Conservation (phyloP, 176 grass and related monocot species). For the Pontederia paniculata region DNA sequence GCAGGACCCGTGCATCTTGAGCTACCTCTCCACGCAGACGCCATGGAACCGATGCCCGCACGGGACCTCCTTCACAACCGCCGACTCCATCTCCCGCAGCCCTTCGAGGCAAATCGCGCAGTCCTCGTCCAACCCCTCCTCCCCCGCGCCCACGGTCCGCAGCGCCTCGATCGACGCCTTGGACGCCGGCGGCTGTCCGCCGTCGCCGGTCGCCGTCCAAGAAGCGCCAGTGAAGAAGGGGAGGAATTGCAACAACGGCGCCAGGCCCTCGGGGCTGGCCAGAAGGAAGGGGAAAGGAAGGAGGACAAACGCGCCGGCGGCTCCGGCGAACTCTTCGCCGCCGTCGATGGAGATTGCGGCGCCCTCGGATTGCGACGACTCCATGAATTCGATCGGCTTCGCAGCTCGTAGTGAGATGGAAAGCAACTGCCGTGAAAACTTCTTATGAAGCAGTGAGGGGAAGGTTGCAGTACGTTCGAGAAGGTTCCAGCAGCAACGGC, state of each 20-base stretch:
- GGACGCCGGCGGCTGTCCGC: conserved; percentile 35
- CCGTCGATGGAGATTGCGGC: neutral
- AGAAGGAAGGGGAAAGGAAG: neutral
- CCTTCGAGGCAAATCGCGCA: conserved; percentile 58
- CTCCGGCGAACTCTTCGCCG: neutral
- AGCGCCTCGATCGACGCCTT: conserved; percentile 45
- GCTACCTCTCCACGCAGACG: conserved; percentile 57
- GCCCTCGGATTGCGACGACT: neutral
- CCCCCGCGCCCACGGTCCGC: conserved; percentile 33
- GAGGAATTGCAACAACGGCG: neutral
- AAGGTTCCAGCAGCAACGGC: too few relatives aligned
- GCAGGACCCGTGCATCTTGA: conserved; percentile 59
- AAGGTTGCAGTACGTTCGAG: too few relatives aligned
- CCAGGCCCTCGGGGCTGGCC: neutral
- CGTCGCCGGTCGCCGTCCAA: neutral
- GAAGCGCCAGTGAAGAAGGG: neutral
- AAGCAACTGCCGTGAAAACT: too few relatives aligned
- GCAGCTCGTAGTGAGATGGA: too few relatives aligned
- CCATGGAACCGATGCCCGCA: conserved; percentile 70
- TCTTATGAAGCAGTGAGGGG: too few relatives aligned
- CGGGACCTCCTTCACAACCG: conserved; percentile 48
- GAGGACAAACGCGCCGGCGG: neutral
- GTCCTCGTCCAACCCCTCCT: conserved; percentile 12
- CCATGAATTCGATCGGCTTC: too few relatives aligned
- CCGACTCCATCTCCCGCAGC: conserved; percentile 3